A percentile compares a stretch with the other conserved stretches of the same genome.
phyloP scores from a whole-genome alignment of 2,329 filamentous ascomycete genomes.

The Penicillium concentricum region DNA sequence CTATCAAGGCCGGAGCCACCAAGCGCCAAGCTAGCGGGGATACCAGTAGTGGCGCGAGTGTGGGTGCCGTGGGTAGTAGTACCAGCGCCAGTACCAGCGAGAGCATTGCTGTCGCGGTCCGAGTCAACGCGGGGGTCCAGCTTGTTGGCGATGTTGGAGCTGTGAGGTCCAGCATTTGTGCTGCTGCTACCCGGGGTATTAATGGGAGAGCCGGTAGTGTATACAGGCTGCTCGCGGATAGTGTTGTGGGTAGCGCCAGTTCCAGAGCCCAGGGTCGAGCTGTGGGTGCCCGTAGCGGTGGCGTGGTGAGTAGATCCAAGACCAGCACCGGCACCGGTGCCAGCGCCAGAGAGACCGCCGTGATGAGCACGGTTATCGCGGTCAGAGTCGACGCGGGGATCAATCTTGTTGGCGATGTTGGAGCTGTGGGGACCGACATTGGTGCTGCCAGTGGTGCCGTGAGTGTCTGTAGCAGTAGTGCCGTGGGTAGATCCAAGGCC shows the following conservation, averaged over 20 bases:
- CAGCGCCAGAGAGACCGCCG: not conserved
- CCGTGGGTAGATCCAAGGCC: not conserved
- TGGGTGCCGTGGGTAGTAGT: not conserved
- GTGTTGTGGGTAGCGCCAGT: not conserved
- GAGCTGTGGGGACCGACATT: not conserved
- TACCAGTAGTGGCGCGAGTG: not conserved
- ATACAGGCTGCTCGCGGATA: not conserved
- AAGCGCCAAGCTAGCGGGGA: not conserved
- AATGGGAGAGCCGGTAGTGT: not conserved
- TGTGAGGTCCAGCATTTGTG: slow-evolving; percentile 38
- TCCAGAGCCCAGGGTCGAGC: not conserved
- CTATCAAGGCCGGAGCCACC: not conserved
- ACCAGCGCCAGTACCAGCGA: not conserved
- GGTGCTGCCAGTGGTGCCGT: not conserved
- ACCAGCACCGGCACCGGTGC: not conserved
- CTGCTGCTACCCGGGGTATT: not conserved
- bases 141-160: slow-evolving; percentile 33
- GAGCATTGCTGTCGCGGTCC: slow-evolving; percentile 32
- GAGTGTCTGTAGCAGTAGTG: slow-evolving; percentile 1
- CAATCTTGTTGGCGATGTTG: slow-evolving; percentile 20
- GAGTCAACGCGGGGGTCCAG: slow-evolving; percentile 35
- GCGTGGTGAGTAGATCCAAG: not conserved
- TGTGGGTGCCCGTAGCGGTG: slow-evolving; percentile 10
- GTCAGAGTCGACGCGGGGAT: slow-evolving; percentile 2
- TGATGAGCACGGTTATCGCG: slow-evolving; percentile 3